Evolutionary conservation across 2,329 filamentous ascomycete species (phyloP).

Genomic region (Tolypocladium cylindrosporum): DNA sequence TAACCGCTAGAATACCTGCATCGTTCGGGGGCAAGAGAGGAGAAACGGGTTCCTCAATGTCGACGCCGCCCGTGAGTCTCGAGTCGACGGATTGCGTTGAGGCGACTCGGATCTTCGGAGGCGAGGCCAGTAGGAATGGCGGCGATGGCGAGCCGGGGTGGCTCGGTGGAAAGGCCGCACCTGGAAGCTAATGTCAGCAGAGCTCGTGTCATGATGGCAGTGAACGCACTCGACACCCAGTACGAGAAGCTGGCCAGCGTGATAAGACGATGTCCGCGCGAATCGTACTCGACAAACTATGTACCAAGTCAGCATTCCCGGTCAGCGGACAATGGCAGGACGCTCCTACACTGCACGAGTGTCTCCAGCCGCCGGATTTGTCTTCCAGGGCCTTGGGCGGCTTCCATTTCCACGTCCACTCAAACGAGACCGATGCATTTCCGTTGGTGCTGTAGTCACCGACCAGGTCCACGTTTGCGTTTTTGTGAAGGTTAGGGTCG

Average conservation of each 20-base stretch:
- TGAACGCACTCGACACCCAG: conserved; percentile 70
- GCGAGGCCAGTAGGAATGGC: conserved; percentile 61
- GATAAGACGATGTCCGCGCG: conserved; percentile 78
- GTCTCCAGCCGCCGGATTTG: conserved; percentile 85
- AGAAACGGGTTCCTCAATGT: conserved; percentile 52
- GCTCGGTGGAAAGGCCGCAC: conserved; percentile 32
- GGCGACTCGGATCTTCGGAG: conserved; percentile 70
- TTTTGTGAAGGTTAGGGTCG: conserved; percentile 95
- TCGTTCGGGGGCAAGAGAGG: conserved; percentile 34
- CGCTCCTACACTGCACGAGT: conserved; percentile 69
- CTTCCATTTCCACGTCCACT: conserved; percentile 96
- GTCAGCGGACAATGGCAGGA: conserved; percentile 6
- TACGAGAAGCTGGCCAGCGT: conserved; percentile 90
- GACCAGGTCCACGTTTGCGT: conserved; percentile 89
- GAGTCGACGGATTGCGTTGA: conserved; percentile 82
- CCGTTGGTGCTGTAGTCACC: conserved; percentile 82
- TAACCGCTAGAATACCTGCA: conserved; percentile 13
- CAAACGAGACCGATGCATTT: conserved; percentile 75
- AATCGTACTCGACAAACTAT: conserved; percentile 93
- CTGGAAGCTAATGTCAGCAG: conserved; percentile 19
- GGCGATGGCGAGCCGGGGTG: conserved; percentile 60
- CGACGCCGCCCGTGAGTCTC: conserved; percentile 60
- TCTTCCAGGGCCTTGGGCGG: conserved; percentile 77
- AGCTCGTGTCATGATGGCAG: not conserved
- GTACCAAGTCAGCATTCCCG: conserved; percentile 12